Percentiles rank a stretch among this genome's conserved stretches.
phyloP scores from a whole-genome alignment of 2,329 filamentous ascomycete genomes.

The Seiridium unicorne region DNA sequence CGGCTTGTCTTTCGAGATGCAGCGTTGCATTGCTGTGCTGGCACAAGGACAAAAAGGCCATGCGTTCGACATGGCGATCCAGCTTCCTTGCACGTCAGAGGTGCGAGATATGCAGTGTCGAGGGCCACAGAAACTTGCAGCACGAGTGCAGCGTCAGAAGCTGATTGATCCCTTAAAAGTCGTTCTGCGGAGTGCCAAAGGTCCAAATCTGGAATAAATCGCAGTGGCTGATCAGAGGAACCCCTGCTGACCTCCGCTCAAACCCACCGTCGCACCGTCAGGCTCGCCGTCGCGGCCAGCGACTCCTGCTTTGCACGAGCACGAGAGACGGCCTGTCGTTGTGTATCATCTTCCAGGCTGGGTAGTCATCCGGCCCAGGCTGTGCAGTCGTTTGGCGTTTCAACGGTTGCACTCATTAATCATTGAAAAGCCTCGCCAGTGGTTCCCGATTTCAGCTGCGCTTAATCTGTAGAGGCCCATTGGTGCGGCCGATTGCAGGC shows the following conservation, averaged over 20 bases:
- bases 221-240: not conserved
- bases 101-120: not conserved
- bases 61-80: not conserved
- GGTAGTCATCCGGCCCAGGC: no score
- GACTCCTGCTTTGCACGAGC: no score
- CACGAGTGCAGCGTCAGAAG: not conserved
- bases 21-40: constrained; percentile 1
- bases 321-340: no score
- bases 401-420: no score
- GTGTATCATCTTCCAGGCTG: no score
- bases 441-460: not conserved
- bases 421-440: not conserved
- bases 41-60: not conserved
- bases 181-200: not conserved
- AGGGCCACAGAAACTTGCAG: not conserved
- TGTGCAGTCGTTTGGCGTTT: not conserved
- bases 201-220: not conserved
- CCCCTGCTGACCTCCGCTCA: not conserved
- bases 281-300: no score
- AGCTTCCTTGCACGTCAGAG: not conserved
- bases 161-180: not conserved
- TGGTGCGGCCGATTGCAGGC: not conserved
- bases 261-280: no score
- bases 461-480: not conserved
- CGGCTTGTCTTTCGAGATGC: not conserved